Evolutionary conservation across 768 basidiomycete genomes (phyloP).

Genomic region (Suillus subaureus): DNA sequence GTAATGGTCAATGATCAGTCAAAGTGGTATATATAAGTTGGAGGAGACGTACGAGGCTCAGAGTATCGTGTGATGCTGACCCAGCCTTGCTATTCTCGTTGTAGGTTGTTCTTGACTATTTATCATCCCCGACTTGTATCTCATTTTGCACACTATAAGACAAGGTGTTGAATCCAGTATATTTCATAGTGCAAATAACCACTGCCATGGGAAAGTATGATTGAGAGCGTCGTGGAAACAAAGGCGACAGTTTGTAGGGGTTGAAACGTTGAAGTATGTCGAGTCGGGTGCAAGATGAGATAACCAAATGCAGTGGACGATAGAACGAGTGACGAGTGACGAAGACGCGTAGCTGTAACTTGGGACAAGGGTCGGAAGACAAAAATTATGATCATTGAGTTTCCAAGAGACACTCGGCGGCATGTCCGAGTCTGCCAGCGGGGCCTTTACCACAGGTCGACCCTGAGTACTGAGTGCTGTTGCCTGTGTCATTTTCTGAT

Average conservation of each 20-base stretch:
- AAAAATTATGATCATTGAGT: background rate
- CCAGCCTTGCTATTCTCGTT: too few relatives aligned
- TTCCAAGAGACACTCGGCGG: background rate
- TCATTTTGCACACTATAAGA: background rate
- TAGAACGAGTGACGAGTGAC: background rate
- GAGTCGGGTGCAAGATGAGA: background rate
- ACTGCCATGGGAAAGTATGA: background rate
- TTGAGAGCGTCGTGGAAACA: background rate
- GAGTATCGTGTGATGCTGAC: too few relatives aligned
- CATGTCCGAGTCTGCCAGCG: background rate
- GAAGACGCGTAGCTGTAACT: background rate
- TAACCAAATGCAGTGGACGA: background rate
- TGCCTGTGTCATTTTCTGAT: background rate
- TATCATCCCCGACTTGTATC: background rate
- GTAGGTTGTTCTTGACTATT: too few relatives aligned
- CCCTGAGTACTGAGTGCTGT: background rate
- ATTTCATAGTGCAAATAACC: background rate
- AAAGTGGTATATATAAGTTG: too few relatives aligned
- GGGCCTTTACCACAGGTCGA: too few relatives aligned
- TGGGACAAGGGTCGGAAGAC: background rate
- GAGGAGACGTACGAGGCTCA: too few relatives aligned
- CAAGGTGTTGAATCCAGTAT: background rate
- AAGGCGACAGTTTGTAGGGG: background rate
- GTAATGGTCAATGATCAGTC: background rate
- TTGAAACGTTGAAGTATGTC: background rate